Base-by-base conservation (phyloP, 208 protist genomes). In the Naegleria lovaniensis region DNA sequence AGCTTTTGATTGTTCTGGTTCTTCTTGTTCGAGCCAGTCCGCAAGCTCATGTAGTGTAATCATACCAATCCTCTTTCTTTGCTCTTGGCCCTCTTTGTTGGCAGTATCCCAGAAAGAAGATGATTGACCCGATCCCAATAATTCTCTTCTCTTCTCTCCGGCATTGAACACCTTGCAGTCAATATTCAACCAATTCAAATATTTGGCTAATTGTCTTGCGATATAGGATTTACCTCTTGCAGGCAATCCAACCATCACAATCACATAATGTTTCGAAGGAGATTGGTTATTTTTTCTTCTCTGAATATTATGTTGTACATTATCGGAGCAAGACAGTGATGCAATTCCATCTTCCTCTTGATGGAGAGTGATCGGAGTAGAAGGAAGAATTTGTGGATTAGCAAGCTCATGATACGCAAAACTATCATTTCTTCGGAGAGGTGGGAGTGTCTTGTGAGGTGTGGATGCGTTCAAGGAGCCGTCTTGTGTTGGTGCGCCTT, bases 161-260 rank as follows among this genome's bases (percentile, higher is more conserved):
- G 48, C 48, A 67, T 89, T 89, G 25, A 89, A 89, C 4, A 89
- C n/a, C 67, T 11, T 41, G 19, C 39, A 55, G 0, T 55, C 13
- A 58, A 89, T 40, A 67, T 40, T 40, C 9, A 89, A 29, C 85
- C 85, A 89, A 40, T 89, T 89, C 4, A 89, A 67, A 40, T 89
- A 67, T 67, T 67, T 58, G 3, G 48, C 38, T n/a, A 89, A 25
- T 25, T 43, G 36, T 22, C 48, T 19, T 6, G 85, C 85, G 29
- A 89, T 67, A 16, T 67, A 67, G 0, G 85, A 89, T 67, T 89
- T 89, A 19, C 85, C 85, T 89, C 85, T 55, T 75, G 85, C 85
- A n/a, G 85, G 85, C 15, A 89, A 40, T 33, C 85, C 85, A 75
- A 89, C 85, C 48, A 89, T 67, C 2, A 89, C 85, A 38, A 89